Evolutionary conservation across 805 yeast species (phyloP), one percentile per base, ranked within the genome.

Genomic region (Wickerhamiella qilinensis): DNA sequence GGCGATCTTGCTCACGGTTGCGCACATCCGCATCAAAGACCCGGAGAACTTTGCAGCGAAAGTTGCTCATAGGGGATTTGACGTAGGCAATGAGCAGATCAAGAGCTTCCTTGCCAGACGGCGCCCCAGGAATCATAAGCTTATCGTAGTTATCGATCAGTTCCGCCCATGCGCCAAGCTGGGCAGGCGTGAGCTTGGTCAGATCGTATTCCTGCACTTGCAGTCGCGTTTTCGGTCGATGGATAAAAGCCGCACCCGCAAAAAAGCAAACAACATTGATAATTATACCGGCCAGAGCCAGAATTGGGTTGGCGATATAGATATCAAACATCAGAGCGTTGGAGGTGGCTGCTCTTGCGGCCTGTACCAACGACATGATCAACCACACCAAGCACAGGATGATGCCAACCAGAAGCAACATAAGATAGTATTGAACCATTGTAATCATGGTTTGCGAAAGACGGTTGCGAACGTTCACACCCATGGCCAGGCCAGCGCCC

Each of bases 81-180:
- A 49, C 41, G 38, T 56, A 58, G 1, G 61, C 56, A 40, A 40
- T 41, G 50, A 58, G 50, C 36, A 58, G 42, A 3, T 57, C 50
- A 5, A 58, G 37, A 4, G 61, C 62, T 33, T 54, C 44, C 12
- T 37, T 42, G n/a, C 62, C 62, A 4, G 47, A 43, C 2, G 59
- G 54, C 1, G 58, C 41, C 19, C 59, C 60, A 4, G 61, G 58
- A 11, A 37, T 28, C 19, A 20, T 17, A 12, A 19, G 20, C n/a
- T 41, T 45, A 35, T 54, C 51, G 39, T 51, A 51, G n/a, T 46
- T 44, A 33, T 58, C 60, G 20, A 58, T 56, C 4, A 58, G 47
- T 12, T 41, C 36, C 7, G 57, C 54, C 50, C 51, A 56, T 3
- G 57, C 58, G 9, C 45, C 46, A 11, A 48, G 38, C 41, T 58